Evolutionary conservation across 148 eudicot species (phyloP), one percentile per base, ranked within the genome.

Genomic region (Drosera capensis): DNA sequence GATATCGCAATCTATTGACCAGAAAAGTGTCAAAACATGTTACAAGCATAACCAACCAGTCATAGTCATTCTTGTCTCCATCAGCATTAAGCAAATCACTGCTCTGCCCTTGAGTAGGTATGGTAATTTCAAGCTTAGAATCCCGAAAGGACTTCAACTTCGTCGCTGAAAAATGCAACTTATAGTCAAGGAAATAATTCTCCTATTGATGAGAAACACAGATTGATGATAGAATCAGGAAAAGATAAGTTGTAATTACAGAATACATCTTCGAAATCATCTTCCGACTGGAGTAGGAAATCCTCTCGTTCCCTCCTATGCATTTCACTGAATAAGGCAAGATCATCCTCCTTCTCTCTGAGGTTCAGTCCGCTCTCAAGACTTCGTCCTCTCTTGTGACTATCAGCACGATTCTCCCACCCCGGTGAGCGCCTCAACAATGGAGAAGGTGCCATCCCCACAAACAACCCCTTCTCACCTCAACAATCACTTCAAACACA

Each of bases 331-430:
- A 90, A 90, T 45, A 90, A 59, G 24, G 82, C 67, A 51, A 90
- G 99, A 71, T 90, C 87, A 29, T 84, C 99, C 39, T 84, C 99
- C 57, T 59, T 80, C 45, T 80, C 82, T 43, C 54, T 72, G 49
- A 63, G 59, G 40, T 64, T 60, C 39, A 73, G 63, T 29, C 78
- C 77, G 34, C 71, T 60, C 63, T 78, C 99, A 22, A 84, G 74
- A 78, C 99, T 90, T 4, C 67, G 73, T 40, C 95, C 93, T 63
- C 95, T 78, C 71, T 72, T 84, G 68, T 90, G 95, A 65, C 67
- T 80, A 25, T 78, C 95, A 28, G 59, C 67, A 41, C 60, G 67
- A 20, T 58, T 31, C 60, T 63, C 81, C 73, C 78, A 62, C 25
- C 73, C 66, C 0, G 86, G 92, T 18, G 96, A 88, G 42, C 64